Percentiles rank a stretch among this genome's conserved stretches.
Evolutionary conservation across 306 rosid species (phyloP).

Genomic region (Mimosa pudica): DNA sequence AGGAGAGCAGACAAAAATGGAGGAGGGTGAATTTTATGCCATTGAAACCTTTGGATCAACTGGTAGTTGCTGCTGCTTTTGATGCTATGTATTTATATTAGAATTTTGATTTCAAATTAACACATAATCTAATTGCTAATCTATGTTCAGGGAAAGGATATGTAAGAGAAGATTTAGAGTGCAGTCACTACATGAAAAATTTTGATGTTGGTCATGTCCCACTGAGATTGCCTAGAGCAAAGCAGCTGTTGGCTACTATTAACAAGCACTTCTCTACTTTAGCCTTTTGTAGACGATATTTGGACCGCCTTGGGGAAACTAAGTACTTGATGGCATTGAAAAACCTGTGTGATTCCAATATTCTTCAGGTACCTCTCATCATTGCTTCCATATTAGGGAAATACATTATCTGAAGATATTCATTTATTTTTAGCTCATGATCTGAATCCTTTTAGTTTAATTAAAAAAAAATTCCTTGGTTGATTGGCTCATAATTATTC

Average conservation of each 20-base stretch:
- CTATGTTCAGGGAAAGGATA: constrained; percentile 80
- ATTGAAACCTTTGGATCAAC: constrained; percentile 97
- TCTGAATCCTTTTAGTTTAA: not conserved
- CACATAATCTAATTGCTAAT: constrained; percentile 24
- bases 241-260: constrained; percentile 82
- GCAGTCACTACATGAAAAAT: constrained; percentile 98
- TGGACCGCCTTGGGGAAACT: constrained; percentile 94
- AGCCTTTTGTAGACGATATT: constrained; percentile 91
- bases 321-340: constrained; percentile 93
- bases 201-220: constrained; percentile 93
- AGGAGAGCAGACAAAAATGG: constrained; percentile 99
- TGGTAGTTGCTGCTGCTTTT: constrained; percentile 53
- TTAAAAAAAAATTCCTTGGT: not conserved
- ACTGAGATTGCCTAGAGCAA: constrained; percentile 88
- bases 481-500: not conserved
- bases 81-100: constrained; percentile 8
- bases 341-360: constrained; percentile 82
- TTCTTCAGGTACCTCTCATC: constrained; percentile 73
- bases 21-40: constrained; percentile 98
- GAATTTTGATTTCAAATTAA: constrained; percentile 17
- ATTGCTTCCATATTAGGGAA: not conserved
- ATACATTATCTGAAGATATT: not conserved
- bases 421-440: not conserved
- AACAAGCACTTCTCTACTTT: constrained; percentile 92
- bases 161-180: constrained; percentile 95